These are phyloP conservation scores for Mortierella hygrophila DNA, from an alignment of 192 early-diverging fungal species.

Conservation along the genomic window DNA sequence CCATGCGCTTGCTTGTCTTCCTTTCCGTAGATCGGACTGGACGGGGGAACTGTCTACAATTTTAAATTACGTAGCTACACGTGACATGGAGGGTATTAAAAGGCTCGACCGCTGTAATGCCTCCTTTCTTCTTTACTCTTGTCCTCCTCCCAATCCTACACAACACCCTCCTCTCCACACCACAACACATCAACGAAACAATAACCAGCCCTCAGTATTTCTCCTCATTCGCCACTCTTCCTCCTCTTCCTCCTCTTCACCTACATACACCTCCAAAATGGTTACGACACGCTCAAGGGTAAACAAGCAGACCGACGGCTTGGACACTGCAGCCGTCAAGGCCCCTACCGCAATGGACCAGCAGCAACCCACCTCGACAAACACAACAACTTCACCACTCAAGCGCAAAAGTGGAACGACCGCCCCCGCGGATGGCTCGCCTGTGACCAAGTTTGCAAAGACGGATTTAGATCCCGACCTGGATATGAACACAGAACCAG, in stretches of 20 bases:
- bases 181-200: not conserved
- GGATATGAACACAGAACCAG: not conserved
- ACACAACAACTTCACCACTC: not conserved
- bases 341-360: not conserved
- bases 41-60: not conserved
- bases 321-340: not conserved
- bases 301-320: slow-evolving; percentile 10
- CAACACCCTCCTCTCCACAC: not conserved
- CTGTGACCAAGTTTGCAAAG: slow-evolving; percentile 7
- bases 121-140: not conserved
- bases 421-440: not conserved
- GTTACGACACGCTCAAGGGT: slow-evolving; percentile 32
- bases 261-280: not conserved
- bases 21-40: not conserved
- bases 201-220: not conserved
- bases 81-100: not conserved
- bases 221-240: not conserved
- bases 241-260: not conserved
- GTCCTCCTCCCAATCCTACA: not conserved
- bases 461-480: slow-evolving; percentile 10
- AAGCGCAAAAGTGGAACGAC: slow-evolving; percentile 13
- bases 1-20: not conserved
- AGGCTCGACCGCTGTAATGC: not conserved
- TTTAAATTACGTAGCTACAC: not conserved
- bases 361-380: not conserved